Evolutionary conservation across 1,139 yeast species (phyloP).

Genomic region (Geotrichum klebahnii): DNA sequence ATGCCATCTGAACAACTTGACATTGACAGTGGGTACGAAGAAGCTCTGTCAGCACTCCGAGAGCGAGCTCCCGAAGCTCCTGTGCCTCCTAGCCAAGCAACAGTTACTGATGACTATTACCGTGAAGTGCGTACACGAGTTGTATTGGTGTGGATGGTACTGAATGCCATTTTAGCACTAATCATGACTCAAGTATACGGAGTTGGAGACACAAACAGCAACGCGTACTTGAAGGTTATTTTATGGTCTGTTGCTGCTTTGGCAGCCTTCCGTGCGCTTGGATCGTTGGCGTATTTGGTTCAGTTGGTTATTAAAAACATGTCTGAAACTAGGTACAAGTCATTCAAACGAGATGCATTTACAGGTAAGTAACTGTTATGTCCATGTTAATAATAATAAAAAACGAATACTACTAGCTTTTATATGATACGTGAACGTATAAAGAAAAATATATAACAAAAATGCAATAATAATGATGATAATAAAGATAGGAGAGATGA

Average conservation of each 20-base stretch:
- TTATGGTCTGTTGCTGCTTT: conserved; percentile 87
- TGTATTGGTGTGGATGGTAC: conserved; percentile 84
- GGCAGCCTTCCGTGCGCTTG: conserved; percentile 73
- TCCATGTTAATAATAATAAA: no score
- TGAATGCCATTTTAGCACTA: conserved; percentile 76
- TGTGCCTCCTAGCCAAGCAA: conserved; percentile 5
- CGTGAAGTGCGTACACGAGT: conserved; percentile 91
- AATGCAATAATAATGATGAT: no score
- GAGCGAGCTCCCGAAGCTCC: conserved; percentile 57
- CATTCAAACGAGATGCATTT: conserved; percentile 27
- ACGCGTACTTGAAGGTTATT: conserved; percentile 75
- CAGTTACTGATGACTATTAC: conserved; percentile 58
- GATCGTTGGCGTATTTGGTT: conserved; percentile 64
- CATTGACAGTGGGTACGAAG: conserved; percentile 81
- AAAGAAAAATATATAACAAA: no score
- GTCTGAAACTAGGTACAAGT: conserved; percentile 31
- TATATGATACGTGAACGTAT: no score
- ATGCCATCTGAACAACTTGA: conserved; percentile 88
- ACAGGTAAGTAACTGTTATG: conserved; percentile 28
- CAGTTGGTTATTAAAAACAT: conserved; percentile 41
- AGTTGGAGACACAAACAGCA: conserved; percentile 59
- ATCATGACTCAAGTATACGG: conserved; percentile 80
- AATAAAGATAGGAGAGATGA: no score
- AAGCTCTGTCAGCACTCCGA: conserved; percentile 66
- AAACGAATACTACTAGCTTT: no score